phyloP scores from a whole-genome alignment of 139 green algal genomes.

The Marvania coccoides region DNA sequence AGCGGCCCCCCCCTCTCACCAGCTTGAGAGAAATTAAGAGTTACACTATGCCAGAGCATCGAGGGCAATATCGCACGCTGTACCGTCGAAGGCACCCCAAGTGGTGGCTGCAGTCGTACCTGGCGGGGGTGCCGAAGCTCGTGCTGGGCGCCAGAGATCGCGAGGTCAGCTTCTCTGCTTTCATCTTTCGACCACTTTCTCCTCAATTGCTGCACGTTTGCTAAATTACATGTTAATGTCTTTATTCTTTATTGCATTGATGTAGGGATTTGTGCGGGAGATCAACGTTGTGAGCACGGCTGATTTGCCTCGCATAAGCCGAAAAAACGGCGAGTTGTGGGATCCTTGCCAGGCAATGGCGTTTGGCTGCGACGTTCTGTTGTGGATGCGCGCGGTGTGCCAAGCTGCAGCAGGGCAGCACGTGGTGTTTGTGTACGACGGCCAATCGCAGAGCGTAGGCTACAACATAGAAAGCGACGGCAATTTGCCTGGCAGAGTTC shows the following conservation, averaged over 20 bases:
- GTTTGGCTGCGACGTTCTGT: not conserved
- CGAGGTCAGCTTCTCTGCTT: not conserved
- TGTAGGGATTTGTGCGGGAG: not conserved
- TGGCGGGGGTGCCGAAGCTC: constrained; percentile 17
- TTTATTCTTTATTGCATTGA: not conserved
- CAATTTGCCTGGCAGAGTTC: not conserved
- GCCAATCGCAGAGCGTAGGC: not conserved
- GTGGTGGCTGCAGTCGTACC: constrained; percentile 28
- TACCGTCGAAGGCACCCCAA: constrained; percentile 11
- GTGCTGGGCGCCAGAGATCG: constrained; percentile 12
- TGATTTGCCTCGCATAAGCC: constrained; percentile 11
- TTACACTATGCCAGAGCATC: constrained; percentile 1
- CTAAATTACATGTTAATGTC: not conserved
- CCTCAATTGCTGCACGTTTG: not conserved
- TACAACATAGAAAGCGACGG: not conserved
- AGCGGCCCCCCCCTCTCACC: not conserved
- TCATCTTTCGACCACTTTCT: not conserved
- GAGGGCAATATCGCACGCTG: constrained; percentile 5
- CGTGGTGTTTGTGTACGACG: not conserved
- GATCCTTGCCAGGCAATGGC: constrained; percentile 1
- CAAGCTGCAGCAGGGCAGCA: too few species aligned
- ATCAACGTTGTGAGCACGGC: not conserved
- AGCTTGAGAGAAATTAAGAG: constrained; percentile 18
- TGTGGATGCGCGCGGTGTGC: not conserved
- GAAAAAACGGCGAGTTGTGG: not conserved